Evolutionary conservation across 148 eudicot species (phyloP).

Genomic region (Rhododendron williamsianum): DNA sequence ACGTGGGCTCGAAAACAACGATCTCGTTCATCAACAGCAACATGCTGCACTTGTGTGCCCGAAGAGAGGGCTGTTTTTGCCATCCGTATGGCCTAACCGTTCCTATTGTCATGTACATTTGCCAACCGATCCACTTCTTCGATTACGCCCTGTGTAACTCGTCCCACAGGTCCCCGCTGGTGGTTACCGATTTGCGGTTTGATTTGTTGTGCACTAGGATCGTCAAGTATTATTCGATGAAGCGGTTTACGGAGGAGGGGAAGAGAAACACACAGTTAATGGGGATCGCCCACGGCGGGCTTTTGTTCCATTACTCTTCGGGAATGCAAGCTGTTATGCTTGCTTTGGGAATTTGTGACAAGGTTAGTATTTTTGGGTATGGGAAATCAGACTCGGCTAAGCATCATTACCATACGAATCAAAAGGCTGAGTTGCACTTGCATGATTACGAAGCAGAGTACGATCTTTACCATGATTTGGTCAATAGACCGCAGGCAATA

Average conservation of each 20-base stretch:
- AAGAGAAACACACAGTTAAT: no score
- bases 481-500: conserved; percentile 42
- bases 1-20: conserved; percentile 70
- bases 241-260: conserved; percentile 37
- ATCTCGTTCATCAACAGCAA: conserved; percentile 84
- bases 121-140: conserved; percentile 78
- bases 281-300: conserved; percentile 69
- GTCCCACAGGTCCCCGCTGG: conserved; percentile 56
- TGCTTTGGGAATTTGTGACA: conserved; percentile 75
- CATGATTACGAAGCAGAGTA: conserved; percentile 91
- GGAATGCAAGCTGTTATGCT: conserved; percentile 92
- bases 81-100: conserved; percentile 69
- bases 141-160: conserved; percentile 71
- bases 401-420: conserved; percentile 91
- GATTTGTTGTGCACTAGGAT: conserved; percentile 62
- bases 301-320: conserved; percentile 85
- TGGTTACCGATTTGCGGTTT: conserved; percentile 61
- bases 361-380: conserved; percentile 71
- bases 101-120: conserved; percentile 75
- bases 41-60: conserved; percentile 66
- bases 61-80: conserved; percentile 67
- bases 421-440: conserved; percentile 64
- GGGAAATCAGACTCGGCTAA: conserved; percentile 60
- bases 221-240: conserved; percentile 86
- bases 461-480: conserved; percentile 67